Evolutionary conservation across 495 filamentous ascomycete species (phyloP).

Genomic region (Penicillium lividum): DNA sequence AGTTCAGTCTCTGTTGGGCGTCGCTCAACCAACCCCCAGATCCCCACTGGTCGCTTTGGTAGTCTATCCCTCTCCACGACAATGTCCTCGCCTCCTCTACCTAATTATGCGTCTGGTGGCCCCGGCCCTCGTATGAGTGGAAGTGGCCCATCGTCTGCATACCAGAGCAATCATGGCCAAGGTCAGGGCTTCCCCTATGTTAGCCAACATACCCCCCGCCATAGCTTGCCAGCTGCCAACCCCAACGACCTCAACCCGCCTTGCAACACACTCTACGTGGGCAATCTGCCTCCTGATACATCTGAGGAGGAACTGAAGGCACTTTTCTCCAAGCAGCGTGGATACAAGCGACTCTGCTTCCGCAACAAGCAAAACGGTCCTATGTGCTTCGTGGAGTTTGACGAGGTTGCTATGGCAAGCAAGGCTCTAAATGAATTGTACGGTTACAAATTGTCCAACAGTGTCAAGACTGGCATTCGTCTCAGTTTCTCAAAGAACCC

Average conservation of each 20-base stretch:
- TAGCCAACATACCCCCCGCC: conserved; percentile 61
- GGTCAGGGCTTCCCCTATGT: conserved; percentile 56
- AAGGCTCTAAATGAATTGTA: conserved; percentile 92
- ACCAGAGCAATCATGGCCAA: conserved; percentile 61
- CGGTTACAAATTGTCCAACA: conserved; percentile 85
- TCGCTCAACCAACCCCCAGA: conserved; percentile 72
- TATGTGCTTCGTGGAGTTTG: conserved; percentile 99
- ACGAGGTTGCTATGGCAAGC: conserved; percentile 90
- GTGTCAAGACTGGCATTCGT: conserved; percentile 94
- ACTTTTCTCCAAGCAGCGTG: conserved; percentile 90
- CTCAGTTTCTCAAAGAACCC: conserved; percentile 98
- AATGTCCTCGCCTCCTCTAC: conserved; percentile 54
- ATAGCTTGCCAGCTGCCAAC: conserved; percentile 84
- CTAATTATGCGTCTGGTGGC: conserved; percentile 45
- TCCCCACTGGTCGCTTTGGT: conserved; percentile 70
- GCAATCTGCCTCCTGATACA: conserved; percentile 90
- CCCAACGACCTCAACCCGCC: conserved; percentile 97
- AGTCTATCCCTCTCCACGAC: conserved; percentile 70
- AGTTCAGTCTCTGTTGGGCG: conserved; percentile 48
- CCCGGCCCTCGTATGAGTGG: conserved; percentile 41
- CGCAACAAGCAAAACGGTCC: conserved; percentile 98
- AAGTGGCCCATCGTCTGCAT: conserved; percentile 57
- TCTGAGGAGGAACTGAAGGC: conserved; percentile 96
- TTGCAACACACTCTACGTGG: conserved; percentile 97
- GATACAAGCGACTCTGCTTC: conserved; percentile 95